Conservation (phyloP, 2,329 filamentous ascomycete species). For the Pseudophaeomoniella oleicola region DNA sequence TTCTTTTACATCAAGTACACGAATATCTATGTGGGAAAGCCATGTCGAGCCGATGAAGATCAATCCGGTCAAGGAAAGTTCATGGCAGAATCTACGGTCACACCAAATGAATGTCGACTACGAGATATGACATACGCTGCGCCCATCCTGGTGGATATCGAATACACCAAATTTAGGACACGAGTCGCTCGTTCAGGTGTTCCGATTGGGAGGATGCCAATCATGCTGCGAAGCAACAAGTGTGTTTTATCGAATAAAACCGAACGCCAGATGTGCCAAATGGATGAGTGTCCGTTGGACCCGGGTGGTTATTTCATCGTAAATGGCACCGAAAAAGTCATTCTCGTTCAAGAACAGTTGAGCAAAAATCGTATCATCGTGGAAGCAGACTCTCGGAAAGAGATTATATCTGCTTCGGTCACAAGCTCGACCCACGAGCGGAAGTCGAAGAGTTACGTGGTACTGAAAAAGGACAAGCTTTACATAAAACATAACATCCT, state of each 20-base stretch:
- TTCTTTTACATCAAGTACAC: constrained; percentile 79
- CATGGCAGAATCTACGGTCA: constrained; percentile 42
- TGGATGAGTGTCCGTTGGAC: constrained; percentile 92
- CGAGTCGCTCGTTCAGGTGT: constrained; percentile 60
- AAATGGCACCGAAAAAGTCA: constrained; percentile 95
- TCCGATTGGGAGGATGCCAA: constrained; percentile 76
- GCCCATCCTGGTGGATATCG: constrained; percentile 82
- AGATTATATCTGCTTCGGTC: constrained; percentile 85
- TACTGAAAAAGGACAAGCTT: constrained; percentile 85
- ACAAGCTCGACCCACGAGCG: constrained; percentile 93
- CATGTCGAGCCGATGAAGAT: constrained; percentile 63
- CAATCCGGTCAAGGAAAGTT: constrained; percentile 41
- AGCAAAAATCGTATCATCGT: constrained; percentile 99
- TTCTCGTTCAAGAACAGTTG: constrained; percentile 92
- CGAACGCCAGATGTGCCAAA: constrained; percentile 73
- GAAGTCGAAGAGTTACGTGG: constrained; percentile 94
- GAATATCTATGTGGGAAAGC: constrained; percentile 74
- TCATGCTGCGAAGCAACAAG: constrained; percentile 94
- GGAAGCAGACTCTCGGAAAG: constrained; percentile 82
- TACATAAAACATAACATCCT: constrained; percentile 85
- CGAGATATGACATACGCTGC: constrained; percentile 97
- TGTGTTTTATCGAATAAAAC: constrained; percentile 74
- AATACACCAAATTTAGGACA: constrained; percentile 70
- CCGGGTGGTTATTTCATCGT: constrained; percentile 97
- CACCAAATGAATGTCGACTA: constrained; percentile 89